Base-by-base conservation (phyloP, 1,284 basidiomycete species). In the Tranzscheliella williamsii region DNA sequence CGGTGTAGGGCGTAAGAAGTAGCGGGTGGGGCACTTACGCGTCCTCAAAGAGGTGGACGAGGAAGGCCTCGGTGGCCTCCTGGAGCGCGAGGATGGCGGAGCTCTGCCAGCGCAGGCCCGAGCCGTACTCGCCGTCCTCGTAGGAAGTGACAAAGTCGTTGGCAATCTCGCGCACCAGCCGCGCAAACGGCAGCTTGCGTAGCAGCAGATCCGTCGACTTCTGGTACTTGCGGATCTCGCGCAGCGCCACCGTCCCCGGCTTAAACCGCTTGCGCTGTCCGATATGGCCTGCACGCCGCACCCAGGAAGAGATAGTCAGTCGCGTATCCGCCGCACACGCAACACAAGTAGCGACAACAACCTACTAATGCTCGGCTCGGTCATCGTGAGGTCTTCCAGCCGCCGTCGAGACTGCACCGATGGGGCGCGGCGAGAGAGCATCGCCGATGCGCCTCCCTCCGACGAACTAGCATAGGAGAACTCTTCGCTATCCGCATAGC, bases 41-140 rank as follows among this genome's bases (percentile, higher is more conserved):
- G 42, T 77, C 75, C 48, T 77, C 75, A 38, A 77, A 77, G 11
- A 77, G 47, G 24, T 76, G 74, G 2, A 76, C 72, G 7, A 77
- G 47, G 36, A 72, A 77, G 0, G 75, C 75, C 36, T 77, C 75
- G 4, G 75, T 76, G 0, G 75, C 75, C 47, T 77, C 75, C 44
- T 77, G 75, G 23, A 77, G 43, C n/a, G 75, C 75, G 23, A 76
- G 27, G 44, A 77, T 75, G 23, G 75, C 75, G 4, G 67, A 72
- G 29, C 65, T 70, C 60, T 77, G 73, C 75, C 75, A 77, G n/a
- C 75, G 53, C 29, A 77, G 42, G 4, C 75, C 74, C 2, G 64
- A 62, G 6, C 57, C 61, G 24, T 53, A 54, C 3, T 63, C 72
- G 24, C 58, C 62, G 23, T 65, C 65, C n/a, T 67, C 66, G 50